Evolutionary conservation across 2,329 filamentous ascomycete species (phyloP).

Genomic region (Beauveria scarabaeidicola): DNA sequence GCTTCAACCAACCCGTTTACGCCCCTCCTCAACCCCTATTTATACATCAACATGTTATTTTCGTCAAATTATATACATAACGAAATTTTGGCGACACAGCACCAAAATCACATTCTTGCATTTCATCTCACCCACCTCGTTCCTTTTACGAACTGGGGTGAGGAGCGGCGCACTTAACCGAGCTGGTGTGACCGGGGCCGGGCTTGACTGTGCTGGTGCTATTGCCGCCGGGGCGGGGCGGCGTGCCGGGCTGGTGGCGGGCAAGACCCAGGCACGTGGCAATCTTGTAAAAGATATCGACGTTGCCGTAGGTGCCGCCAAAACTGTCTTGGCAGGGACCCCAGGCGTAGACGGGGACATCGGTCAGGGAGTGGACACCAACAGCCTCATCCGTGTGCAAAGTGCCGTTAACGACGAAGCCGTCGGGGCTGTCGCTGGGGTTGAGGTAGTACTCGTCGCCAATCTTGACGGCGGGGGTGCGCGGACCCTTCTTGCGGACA

Average conservation of each 20-base stretch:
- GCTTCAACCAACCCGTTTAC: not conserved
- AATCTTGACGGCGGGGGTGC: conserved; percentile 49
- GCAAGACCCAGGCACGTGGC: conserved; percentile 56
- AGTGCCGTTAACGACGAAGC: conserved; percentile 70
- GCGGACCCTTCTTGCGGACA: conserved; percentile 58
- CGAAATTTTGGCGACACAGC: not conserved
- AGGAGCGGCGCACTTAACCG: not conserved
- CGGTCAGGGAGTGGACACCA: conserved; percentile 70
- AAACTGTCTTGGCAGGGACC: conserved; percentile 74
- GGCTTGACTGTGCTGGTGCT: not conserved
- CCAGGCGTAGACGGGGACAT: conserved; percentile 69
- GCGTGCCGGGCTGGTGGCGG: conserved; percentile 16
- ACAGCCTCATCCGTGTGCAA: conserved; percentile 53
- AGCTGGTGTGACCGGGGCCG: not conserved
- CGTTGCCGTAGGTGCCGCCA: conserved; percentile 60
- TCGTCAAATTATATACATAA: conserved; percentile 1
- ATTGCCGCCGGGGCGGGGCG: conserved; percentile 1
- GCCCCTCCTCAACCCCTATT: not conserved
- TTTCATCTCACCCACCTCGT: not conserved
- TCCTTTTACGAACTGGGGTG: not conserved
- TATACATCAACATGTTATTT: not conserved
- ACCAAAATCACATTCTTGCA: not conserved
- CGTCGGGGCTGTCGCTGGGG: conserved; percentile 54
- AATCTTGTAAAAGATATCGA: conserved; percentile 70
- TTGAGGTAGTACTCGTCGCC: conserved; percentile 55